Conservation (phyloP, 371 early-diverging fungal genomes). For the Rhizomucor pusillus region DNA sequence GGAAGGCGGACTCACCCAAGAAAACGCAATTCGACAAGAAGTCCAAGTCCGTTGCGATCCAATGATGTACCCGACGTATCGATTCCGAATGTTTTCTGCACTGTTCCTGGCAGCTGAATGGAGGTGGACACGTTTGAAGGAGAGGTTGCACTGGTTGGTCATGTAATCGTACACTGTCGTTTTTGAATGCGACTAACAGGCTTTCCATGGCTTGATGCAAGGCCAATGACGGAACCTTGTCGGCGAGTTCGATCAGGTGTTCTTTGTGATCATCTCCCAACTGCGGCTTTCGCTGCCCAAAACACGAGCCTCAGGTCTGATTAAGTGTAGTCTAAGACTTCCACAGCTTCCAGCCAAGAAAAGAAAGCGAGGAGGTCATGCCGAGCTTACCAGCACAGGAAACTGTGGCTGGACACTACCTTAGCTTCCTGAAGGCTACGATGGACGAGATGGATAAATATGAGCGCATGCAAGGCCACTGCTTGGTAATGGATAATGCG, state of each 20-base stretch:
- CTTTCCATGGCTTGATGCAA: slow-evolving; percentile 23
- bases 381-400: no score
- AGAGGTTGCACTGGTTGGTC: slow-evolving; percentile 23
- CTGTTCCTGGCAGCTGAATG: slow-evolving; percentile 21
- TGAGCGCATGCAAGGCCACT: no score
- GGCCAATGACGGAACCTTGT: slow-evolving; percentile 17
- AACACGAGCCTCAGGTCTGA: no score
- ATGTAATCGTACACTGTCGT: slow-evolving; percentile 17
- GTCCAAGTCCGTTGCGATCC: slow-evolving; percentile 9
- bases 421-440: no score
- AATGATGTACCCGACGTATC: slow-evolving; percentile 21
- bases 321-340: no score
- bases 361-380: no score
- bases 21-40: slow-evolving; percentile 10
- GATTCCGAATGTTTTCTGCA: slow-evolving; percentile 16
- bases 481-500: no score
- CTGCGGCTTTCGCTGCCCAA: no score
- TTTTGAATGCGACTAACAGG: slow-evolving; percentile 15
- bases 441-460: no score
- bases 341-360: no score
- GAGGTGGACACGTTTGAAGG: slow-evolving; percentile 20
- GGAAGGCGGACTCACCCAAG: slow-evolving; percentile 14
- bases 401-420: no score
- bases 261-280: slow-evolving; percentile 12
- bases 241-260: slow-evolving; percentile 13